These are phyloP conservation scores for Viridothelium virens DNA, from an alignment of 495 filamentous ascomycete genomes.

Conservation along the genomic window DNA sequence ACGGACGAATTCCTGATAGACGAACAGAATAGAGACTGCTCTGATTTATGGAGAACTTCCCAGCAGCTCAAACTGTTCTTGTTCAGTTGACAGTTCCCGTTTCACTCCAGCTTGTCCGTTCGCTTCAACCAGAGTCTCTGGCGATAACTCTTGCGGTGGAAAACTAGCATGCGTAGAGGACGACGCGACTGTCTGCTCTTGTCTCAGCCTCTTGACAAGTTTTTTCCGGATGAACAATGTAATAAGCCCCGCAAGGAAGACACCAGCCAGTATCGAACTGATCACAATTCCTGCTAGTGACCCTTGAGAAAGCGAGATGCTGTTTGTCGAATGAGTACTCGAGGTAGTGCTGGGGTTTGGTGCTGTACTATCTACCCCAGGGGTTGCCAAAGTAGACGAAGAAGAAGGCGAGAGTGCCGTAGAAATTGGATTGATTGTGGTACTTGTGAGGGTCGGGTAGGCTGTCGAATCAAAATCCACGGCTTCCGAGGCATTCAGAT, in stretches of 20 bases:
- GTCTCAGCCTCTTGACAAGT: not conserved
- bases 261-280: not conserved
- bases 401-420: not conserved
- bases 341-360: not conserved
- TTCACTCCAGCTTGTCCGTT: not conserved
- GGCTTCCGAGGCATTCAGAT: not conserved
- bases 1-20: no score
- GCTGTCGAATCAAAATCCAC: slow-evolving; percentile 5
- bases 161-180: not conserved
- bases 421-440: not conserved
- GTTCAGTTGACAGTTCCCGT: not conserved
- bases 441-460: not conserved
- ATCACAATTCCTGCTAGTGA: not conserved
- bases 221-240: not conserved
- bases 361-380: not conserved
- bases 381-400: not conserved
- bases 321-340: not conserved
- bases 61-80: not conserved
- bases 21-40: no score
- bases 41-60: not conserved
- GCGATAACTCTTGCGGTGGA: not conserved
- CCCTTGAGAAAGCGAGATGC: not conserved
- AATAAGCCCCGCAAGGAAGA: not conserved
- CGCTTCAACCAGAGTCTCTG: not conserved
- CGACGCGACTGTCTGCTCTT: not conserved